Conservation (phyloP, 306 rosid species). For the Quercus agrifolia region DNA sequence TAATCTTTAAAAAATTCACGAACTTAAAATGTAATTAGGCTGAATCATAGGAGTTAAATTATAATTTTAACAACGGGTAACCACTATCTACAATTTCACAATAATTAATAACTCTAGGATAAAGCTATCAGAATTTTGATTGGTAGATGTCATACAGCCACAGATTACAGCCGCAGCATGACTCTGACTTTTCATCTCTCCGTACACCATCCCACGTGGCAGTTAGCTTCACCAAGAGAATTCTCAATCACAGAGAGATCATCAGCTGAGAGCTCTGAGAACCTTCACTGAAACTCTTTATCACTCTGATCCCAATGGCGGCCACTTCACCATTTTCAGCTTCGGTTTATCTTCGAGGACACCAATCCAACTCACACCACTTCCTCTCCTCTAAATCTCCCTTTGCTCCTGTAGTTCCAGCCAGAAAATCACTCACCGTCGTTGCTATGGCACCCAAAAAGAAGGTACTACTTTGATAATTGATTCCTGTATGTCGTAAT, state of each 20-base stretch:
- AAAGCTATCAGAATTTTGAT: slow-evolving; percentile 42
- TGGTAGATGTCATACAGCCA: slow-evolving; percentile 39
- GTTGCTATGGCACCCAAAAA: slow-evolving; percentile 73
- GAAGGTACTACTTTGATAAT: slow-evolving; percentile 44
- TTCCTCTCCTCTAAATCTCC: slow-evolving; percentile 29
- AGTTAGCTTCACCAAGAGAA: slow-evolving; percentile 15
- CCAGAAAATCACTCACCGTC: slow-evolving; percentile 37
- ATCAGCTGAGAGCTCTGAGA: not conserved
- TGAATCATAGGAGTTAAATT: not conserved
- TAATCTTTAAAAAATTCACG: too few relatives aligned
- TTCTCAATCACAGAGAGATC: not conserved
- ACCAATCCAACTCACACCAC: slow-evolving; percentile 21
- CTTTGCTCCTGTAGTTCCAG: slow-evolving; percentile 5
- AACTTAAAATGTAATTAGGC: too few relatives aligned
- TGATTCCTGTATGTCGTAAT: not conserved
- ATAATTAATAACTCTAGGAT: slow-evolving; percentile 24
- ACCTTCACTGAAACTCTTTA: not conserved
- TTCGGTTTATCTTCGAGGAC: slow-evolving; percentile 27
- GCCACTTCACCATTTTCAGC: slow-evolving; percentile 49
- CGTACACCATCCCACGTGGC: slow-evolving; percentile 56
- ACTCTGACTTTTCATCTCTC: not conserved
- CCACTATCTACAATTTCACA: too few relatives aligned
- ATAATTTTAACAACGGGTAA: too few relatives aligned
- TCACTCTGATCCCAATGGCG: slow-evolving; percentile 45
- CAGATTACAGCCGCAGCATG: not conserved